phyloP scores from a whole-genome alignment of 306 rosid species.

The Vigna reflexopilosa region DNA sequence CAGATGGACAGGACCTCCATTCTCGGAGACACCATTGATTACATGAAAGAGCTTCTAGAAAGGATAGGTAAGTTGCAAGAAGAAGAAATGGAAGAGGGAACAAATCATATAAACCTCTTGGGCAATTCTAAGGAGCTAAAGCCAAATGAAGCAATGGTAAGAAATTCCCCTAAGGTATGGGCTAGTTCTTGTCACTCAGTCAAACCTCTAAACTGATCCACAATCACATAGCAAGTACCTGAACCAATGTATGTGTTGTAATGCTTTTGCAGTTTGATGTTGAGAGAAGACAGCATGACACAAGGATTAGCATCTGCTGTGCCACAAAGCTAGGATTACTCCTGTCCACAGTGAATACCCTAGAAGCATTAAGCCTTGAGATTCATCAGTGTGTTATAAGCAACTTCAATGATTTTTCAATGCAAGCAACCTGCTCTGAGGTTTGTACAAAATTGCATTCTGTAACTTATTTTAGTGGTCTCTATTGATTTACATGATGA shows the following conservation, averaged over 20 bases:
- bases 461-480: constrained; percentile 17
- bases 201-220: constrained; percentile 24
- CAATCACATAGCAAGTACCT: constrained; percentile 15
- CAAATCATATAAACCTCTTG: constrained; percentile 55
- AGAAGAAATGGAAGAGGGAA: constrained; percentile 62
- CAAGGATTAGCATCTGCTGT: constrained; percentile 84
- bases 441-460: constrained; percentile 39
- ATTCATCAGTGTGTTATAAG: constrained; percentile 96
- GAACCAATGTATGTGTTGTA: not conserved
- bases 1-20: constrained; percentile 99
- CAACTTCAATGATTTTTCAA: constrained; percentile 90
- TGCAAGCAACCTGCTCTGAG: constrained; percentile 98
- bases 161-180: constrained; percentile 92
- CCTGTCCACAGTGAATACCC: constrained; percentile 81
- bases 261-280: constrained; percentile 77
- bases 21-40: constrained; percentile 97
- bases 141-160: constrained; percentile 71
- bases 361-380: constrained; percentile 92
- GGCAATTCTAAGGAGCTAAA: constrained; percentile 70
- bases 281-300: constrained; percentile 74
- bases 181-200: not conserved
- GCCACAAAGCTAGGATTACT: constrained; percentile 83
- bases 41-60: constrained; percentile 94
- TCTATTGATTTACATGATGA: constrained; percentile 34
- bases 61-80: constrained; percentile 84